Base-by-base conservation (phyloP, 805 yeast species). In the Ogataea angusta region DNA sequence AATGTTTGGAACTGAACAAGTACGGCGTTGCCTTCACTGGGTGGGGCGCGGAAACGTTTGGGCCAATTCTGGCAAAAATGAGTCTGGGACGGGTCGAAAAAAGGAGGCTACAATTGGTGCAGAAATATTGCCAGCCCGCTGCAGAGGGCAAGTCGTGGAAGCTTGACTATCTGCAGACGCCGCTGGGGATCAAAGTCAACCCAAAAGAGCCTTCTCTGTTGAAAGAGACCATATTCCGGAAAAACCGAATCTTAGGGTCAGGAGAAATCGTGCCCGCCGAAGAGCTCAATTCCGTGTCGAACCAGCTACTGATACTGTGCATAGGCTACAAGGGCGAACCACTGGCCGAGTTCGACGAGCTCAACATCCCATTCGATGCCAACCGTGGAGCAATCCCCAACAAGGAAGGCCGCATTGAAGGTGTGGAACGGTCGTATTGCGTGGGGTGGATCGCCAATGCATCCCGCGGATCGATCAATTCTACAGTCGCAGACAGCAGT, bases 381-480 rank as follows among this genome's bases (percentile, higher is more conserved):
- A 40, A 43, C 3, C 56, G 54, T 10, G 81, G 82, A 2, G 60
- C 67, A n/a, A 62, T 79, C 10, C 62, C 67, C 1, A 78, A 75
- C 42, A 45, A 51, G 1, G 57, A 68, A 16, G 83, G 81, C 2
- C 62, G 74, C 28, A 73, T 73, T 0, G 41, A 68, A 8, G 50
- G 58, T 24, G 23, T 48, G 32, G 56, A 55, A 2, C 83, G 87
- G 0, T 64, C 87, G 43, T 91, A 89, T 52, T 80, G 85, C 2
- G 69, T 89, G 7, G 99, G 99, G 0, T 93, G 99, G 99, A 81
- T 89, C 34, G 78, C 84, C 42, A 80, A 76, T 37, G 95, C 95
- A 1, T 85, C 95, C 6, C 74, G 75, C 21, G 99, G 99, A 1
- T 95, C 88, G 3, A 93, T 93, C 49, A 95, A 95, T 13, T 73